Conservation (phyloP, 352 stramenopile species). For the Globisporangium paroecandrum region DNA sequence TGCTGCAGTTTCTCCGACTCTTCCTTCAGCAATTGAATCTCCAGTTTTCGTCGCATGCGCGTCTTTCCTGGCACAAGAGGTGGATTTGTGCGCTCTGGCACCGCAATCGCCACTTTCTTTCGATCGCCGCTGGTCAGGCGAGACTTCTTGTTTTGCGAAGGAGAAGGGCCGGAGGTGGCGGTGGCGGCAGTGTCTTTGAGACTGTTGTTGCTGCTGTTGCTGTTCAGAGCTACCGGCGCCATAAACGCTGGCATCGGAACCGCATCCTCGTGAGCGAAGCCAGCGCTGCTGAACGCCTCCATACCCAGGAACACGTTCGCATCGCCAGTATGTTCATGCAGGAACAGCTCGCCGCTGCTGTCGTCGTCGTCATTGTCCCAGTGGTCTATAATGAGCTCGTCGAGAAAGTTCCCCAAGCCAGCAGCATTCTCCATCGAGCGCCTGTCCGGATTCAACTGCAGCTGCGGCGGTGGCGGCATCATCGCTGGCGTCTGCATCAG, state of each 20-base stretch:
- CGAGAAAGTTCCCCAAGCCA: background rate
- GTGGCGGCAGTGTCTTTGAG: background rate
- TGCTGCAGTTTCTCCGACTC: slow-evolving; percentile 5
- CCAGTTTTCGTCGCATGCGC: slow-evolving; percentile 4
- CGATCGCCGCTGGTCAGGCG: background rate
- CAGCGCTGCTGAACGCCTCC: background rate
- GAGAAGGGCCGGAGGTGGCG: background rate
- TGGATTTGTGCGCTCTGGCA: background rate
- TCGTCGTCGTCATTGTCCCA: background rate
- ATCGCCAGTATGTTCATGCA: background rate
- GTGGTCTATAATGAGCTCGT: background rate
- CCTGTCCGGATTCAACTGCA: background rate
- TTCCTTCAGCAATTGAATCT: slow-evolving; percentile 10
- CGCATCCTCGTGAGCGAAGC: background rate
- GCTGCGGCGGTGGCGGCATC: background rate
- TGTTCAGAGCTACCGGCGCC: background rate
- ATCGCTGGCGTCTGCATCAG: background rate
- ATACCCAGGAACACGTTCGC: background rate
- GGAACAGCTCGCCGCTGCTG: background rate
- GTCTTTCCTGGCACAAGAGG: background rate
- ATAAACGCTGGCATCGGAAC: background rate
- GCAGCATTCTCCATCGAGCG: background rate
- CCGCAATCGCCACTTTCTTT: background rate
- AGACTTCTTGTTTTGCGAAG: background rate
- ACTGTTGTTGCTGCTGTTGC: background rate